phyloP scores from a whole-genome alignment of 495 filamentous ascomycete species.

The Podospora fimiseda region DNA sequence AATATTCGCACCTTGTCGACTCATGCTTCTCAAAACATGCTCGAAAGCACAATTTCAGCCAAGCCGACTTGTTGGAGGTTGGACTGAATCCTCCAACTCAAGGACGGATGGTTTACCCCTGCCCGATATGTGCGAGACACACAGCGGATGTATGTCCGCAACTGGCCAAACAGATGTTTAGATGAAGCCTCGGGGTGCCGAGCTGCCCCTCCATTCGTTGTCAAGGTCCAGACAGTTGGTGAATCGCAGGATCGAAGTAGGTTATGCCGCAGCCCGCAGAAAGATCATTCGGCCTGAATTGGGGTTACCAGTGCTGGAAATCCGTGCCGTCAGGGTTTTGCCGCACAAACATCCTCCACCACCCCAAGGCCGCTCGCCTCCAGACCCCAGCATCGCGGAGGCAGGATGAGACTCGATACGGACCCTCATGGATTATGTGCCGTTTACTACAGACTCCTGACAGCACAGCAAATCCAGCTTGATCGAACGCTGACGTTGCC shows the following conservation, averaged over 20 bases:
- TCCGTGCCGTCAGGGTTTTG: slow-evolving; percentile 19
- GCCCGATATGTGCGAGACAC: slow-evolving; percentile 22
- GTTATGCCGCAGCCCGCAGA: slow-evolving; percentile 14
- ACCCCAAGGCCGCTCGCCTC: slow-evolving; percentile 25
- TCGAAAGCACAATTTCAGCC: not conserved
- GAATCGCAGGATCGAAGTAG: slow-evolving; percentile 4
- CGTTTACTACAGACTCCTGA: not conserved
- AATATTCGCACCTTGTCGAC: no score
- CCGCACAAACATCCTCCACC: slow-evolving; percentile 18
- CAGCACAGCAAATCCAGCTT: not conserved
- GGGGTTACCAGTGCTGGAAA: slow-evolving; percentile 17
- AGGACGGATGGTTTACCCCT: slow-evolving; percentile 3
- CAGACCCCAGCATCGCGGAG: slow-evolving; percentile 28
- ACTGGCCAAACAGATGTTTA: slow-evolving; percentile 20
- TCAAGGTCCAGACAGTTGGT: slow-evolving; percentile 18
- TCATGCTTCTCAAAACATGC: slow-evolving; percentile 1
- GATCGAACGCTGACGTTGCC: not conserved
- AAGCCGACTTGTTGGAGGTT: not conserved
- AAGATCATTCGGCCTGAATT: slow-evolving; percentile 12
- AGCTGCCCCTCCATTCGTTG: slow-evolving; percentile 11
- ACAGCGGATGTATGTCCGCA: slow-evolving; percentile 18
- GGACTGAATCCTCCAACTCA: not conserved
- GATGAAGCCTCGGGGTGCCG: slow-evolving; percentile 3
- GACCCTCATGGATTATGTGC: not conserved
- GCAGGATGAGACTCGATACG: slow-evolving; percentile 28